Evolutionary conservation across 768 basidiomycete genomes (phyloP).

Genomic region (Trametes cingulata): DNA sequence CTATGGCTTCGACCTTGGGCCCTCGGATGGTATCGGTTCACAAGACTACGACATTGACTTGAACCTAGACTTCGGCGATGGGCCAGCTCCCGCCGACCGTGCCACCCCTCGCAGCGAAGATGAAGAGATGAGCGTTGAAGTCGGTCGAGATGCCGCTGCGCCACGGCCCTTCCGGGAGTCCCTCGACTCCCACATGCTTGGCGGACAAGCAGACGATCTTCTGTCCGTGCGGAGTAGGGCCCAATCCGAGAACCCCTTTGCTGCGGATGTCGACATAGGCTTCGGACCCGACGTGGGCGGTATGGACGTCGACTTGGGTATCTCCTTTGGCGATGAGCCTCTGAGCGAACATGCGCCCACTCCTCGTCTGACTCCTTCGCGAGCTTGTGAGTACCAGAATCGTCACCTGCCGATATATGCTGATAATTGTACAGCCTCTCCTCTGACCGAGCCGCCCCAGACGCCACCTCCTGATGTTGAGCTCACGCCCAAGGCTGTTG

Average conservation of each 20-base stretch:
- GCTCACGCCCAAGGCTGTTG: constrained; percentile 49
- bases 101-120: constrained; percentile 36
- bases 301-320: constrained; percentile 67
- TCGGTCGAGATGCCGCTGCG: constrained; percentile 69
- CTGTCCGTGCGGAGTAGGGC: constrained; percentile 68
- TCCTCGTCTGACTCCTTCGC: constrained; percentile 57
- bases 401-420: background rate
- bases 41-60: constrained; percentile 81
- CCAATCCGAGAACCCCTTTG: constrained; percentile 66
- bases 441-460: constrained; percentile 68
- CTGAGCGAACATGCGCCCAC: constrained; percentile 36
- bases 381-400: constrained; percentile 57
- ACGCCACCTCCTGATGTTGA: constrained; percentile 73
- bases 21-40: constrained; percentile 81
- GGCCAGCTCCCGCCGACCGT: constrained; percentile 37
- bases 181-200: constrained; percentile 62
- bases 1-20: constrained; percentile 79
- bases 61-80: constrained; percentile 76
- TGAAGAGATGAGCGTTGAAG: constrained; percentile 67
- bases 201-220: constrained; percentile 46
- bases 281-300: constrained; percentile 51
- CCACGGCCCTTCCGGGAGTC: constrained; percentile 51
- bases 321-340: constrained; percentile 65
- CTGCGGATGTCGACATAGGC: constrained; percentile 51
- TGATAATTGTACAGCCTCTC: constrained; percentile 55